Evolutionary conservation across 495 filamentous ascomycete species (phyloP).

Genomic region (Parathielavia hyrcaniae): DNA sequence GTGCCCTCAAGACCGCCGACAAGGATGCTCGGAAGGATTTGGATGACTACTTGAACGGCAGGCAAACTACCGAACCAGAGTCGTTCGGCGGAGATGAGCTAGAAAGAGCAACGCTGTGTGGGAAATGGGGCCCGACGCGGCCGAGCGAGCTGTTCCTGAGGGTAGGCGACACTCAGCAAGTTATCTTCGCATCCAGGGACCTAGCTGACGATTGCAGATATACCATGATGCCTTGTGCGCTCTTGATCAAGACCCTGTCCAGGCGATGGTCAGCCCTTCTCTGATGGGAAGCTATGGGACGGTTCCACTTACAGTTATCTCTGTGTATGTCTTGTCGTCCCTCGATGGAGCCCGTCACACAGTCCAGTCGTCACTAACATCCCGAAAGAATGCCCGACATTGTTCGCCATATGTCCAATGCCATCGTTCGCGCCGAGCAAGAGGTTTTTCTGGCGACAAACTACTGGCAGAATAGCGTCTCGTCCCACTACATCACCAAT

Average conservation of each 20-base stretch:
- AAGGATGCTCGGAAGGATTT: neutral
- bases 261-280: constrained; percentile 59
- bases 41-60: neutral
- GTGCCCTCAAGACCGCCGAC: constrained; percentile 15
- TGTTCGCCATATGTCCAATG: constrained; percentile 65
- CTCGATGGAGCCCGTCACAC: too few species aligned
- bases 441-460: constrained; percentile 71
- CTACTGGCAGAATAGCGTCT: constrained; percentile 65
- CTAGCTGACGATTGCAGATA: constrained; percentile 37
- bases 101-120: constrained; percentile 51
- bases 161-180: constrained; percentile 35
- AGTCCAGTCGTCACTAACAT: constrained; percentile 3
- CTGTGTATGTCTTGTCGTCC: constrained; percentile 39
- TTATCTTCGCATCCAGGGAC: neutral
- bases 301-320: constrained; percentile 63
- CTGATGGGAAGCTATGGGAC: constrained; percentile 64
- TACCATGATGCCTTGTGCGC: constrained; percentile 61
- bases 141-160: constrained; percentile 63
- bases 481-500: constrained; percentile 59
- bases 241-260: constrained; percentile 50
- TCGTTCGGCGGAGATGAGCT: constrained; percentile 39
- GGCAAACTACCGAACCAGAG: neutral
- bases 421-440: constrained; percentile 63
- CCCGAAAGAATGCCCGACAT: constrained; percentile 55
- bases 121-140: constrained; percentile 57